A percentile compares a stretch with the other conserved stretches of the same genome.
These are phyloP conservation scores for Apiospora saccharicola DNA, from an alignment of 2,329 filamentous ascomycete genomes.

Conservation along the genomic window DNA sequence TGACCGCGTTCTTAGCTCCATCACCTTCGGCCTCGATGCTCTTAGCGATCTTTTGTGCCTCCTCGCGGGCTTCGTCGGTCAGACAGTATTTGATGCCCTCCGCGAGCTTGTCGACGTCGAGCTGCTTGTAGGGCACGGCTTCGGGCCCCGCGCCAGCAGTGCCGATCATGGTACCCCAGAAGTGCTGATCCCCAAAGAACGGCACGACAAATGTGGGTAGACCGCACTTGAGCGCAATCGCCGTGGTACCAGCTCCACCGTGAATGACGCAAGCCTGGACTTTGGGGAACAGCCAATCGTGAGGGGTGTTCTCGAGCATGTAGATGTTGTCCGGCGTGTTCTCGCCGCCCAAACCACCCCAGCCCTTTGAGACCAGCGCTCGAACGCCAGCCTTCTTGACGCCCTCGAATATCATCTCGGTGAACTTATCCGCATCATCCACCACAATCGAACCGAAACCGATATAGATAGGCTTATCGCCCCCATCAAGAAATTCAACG, in stretches of 20 bases:
- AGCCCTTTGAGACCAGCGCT: constrained; percentile 77
- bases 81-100: constrained; percentile 76
- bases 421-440: constrained; percentile 73
- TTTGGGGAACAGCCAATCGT: constrained; percentile 78
- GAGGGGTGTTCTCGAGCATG: constrained; percentile 77
- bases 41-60: constrained; percentile 65
- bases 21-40: constrained; percentile 70
- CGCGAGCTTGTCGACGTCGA: constrained; percentile 69
- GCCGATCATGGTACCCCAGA: constrained; percentile 77
- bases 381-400: constrained; percentile 71
- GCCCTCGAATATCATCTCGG: constrained; percentile 74
- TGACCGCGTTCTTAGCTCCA: constrained; percentile 73
- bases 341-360: constrained; percentile 73
- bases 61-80: constrained; percentile 64
- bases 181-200: constrained; percentile 82
- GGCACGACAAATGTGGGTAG: constrained; percentile 79
- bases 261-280: constrained; percentile 75
- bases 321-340: constrained; percentile 69
- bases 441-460: constrained; percentile 81
- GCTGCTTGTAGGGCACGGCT: constrained; percentile 72
- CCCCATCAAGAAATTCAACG: constrained; percentile 61
- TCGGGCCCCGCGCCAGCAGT: constrained; percentile 70
- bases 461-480: constrained; percentile 72
- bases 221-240: constrained; percentile 74
- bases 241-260: constrained; percentile 80